Percentiles rank a stretch among this genome's conserved stretches.
Conservation (phyloP, 306 rosid species). For the Astragalus glycyphyllos region DNA sequence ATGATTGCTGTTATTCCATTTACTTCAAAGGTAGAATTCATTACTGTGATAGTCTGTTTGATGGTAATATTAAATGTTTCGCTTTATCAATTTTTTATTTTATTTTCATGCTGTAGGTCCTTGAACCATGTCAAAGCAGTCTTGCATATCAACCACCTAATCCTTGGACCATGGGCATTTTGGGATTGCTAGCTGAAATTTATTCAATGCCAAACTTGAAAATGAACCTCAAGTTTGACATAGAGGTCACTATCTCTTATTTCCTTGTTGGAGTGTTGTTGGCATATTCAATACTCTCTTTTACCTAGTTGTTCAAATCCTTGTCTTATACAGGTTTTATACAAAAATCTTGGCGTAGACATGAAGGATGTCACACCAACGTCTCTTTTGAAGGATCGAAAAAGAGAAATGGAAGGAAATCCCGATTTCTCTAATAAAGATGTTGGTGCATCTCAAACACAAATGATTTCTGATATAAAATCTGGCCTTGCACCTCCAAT, state of each 20-base stretch:
- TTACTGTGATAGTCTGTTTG: conserved; percentile 28
- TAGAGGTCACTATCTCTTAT: conserved; percentile 63
- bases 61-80: conserved; percentile 8
- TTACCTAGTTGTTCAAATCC: conserved; percentile 26
- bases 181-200: conserved; percentile 96
- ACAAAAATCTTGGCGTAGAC: conserved; percentile 87
- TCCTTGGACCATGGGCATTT: conserved; percentile 99
- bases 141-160: conserved; percentile 98
- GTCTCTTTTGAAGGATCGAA: conserved; percentile 88
- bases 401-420: conserved; percentile 96
- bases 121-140: conserved; percentile 95
- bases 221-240: conserved; percentile 99
- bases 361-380: conserved; percentile 95
- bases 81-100: conserved; percentile 30
- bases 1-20: conserved; percentile 99
- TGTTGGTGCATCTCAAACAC: conserved; percentile 83
- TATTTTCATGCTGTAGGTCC: conserved; percentile 60
- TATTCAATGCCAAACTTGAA: conserved; percentile 99
- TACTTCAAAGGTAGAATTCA: conserved; percentile 86
- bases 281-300: not conserved
- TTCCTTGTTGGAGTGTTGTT: conserved; percentile 23
- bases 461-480: conserved; percentile 76
- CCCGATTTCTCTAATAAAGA: conserved; percentile 99
- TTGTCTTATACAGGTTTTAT: conserved; percentile 70
- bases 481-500: conserved; percentile 71